phyloP scores from a whole-genome alignment of 2,329 filamentous ascomycete species.

The Ophiocordyceps camponoti-leonardi region DNA sequence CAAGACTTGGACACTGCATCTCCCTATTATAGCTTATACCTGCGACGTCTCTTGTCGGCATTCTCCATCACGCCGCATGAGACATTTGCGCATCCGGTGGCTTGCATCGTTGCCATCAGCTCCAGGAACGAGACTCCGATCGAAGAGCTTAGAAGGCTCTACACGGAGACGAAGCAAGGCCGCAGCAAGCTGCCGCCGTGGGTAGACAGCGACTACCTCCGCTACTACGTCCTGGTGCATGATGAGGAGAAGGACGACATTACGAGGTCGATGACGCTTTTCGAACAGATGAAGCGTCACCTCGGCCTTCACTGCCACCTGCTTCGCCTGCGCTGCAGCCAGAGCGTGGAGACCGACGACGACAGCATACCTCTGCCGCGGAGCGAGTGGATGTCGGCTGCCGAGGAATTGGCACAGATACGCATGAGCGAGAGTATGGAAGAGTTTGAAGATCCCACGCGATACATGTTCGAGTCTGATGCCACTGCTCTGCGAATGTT shows the following conservation, averaged over 20 bases:
- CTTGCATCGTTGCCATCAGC: conserved; percentile 87
- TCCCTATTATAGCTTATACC: conserved; percentile 71
- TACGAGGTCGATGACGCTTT: conserved; percentile 69
- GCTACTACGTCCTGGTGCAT: conserved; percentile 92
- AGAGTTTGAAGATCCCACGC: conserved; percentile 50
- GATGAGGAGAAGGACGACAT: conserved; percentile 95
- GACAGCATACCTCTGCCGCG: conserved; percentile 69
- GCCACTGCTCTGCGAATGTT: conserved; percentile 76
- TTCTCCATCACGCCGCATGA: conserved; percentile 69
- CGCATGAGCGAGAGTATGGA: conserved; percentile 49
- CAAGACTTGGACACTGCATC: conserved; percentile 39
- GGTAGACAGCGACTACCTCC: conserved; percentile 80
- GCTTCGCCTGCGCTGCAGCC: conserved; percentile 65
- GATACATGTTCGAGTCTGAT: conserved; percentile 84
- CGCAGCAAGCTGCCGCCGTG: conserved; percentile 59
- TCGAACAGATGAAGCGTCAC: conserved; percentile 98
- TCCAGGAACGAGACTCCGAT: conserved; percentile 72
- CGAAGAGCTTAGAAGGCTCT: conserved; percentile 70
- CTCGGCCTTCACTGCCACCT: conserved; percentile 92
- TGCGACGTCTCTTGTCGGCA: conserved; percentile 68
- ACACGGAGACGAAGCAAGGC: conserved; percentile 68
- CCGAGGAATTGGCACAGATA: conserved; percentile 67
- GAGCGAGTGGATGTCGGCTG: conserved; percentile 77
- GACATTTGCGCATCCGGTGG: conserved; percentile 87
- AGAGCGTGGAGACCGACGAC: conserved; percentile 78